Base-by-base conservation (phyloP, 768 basidiomycete species). In the Mycena haematopus region DNA sequence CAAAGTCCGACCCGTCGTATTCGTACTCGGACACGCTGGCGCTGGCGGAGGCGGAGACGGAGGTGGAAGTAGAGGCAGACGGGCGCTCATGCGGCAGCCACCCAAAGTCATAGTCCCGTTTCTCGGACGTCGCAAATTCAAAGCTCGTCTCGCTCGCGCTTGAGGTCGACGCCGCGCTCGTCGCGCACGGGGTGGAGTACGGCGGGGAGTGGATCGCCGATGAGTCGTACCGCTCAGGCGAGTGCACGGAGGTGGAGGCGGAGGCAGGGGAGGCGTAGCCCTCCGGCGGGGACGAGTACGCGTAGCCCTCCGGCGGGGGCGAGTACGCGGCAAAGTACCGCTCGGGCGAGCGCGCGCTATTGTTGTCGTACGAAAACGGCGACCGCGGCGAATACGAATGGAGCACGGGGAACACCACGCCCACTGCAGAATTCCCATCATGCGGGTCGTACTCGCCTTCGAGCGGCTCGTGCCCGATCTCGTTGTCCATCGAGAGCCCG, bases 381-480 rank as follows among this genome's bases (percentile, higher is more conserved):
- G 29, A 31, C 6, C 40, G 40, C 19, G 40, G 40, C 40, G 40
- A 42, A 15, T 42, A n/a, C 40, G 40, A 42, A 9, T 31, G 29
- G 29, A 31, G 29, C 9, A 9, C 29, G 6, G 29, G 29, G 29
- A 31, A 31, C 29, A 9, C 29, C 29, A 9, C 29, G 9, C 29
- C 29, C 4, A 9, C 29, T 4, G 9, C 29, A 31, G 29, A 9
- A 31, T 9, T 31, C 21, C 22, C 21, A 22, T 4, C 21, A 5
- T 11, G 11, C 44, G n/a, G 9, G 1, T 45, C 44, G 11, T 22
- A 45, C 44, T 45, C 44, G 44, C 52, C n/a, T 15, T n/a, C 33
- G 31, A 40, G 53, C 25, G 40, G 17, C 51, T 60, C 66, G 49
- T 67, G 66, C 46, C 66, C 66, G 3, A 45, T 15, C 19, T 67